These are phyloP conservation scores for Myrica gale DNA, from an alignment of 306 rosid genomes.

Conservation along the genomic window DNA sequence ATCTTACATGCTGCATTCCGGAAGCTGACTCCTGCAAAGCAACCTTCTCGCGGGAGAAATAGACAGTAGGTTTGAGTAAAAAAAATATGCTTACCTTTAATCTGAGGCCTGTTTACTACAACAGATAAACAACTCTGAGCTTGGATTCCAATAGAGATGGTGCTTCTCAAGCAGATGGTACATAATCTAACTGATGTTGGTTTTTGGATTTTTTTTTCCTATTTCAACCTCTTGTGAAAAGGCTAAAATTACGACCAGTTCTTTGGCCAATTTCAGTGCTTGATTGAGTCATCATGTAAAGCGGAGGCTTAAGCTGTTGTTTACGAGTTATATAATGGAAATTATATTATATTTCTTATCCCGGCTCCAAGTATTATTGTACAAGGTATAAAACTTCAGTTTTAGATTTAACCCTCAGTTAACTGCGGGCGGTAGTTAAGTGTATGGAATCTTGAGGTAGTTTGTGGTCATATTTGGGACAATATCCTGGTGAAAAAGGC, in stretches of 20 bases:
- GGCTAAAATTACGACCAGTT: background rate
- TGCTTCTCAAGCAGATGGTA: background rate
- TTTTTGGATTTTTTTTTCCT: background rate
- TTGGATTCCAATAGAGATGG: slow-evolving; percentile 20
- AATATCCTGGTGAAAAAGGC: background rate
- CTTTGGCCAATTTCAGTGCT: background rate
- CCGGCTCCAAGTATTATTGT: background rate
- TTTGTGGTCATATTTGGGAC: background rate
- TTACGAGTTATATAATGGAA: background rate
- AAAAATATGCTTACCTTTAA: background rate
- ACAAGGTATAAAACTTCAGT: background rate
- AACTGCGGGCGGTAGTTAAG: too few species aligned
- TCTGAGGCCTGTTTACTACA: slow-evolving; percentile 1
- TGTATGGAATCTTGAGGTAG: background rate
- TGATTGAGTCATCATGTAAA: background rate
- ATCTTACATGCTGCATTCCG: slow-evolving; percentile 82
- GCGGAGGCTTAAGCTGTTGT: background rate
- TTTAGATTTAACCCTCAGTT: background rate
- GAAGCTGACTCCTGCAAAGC: slow-evolving; percentile 67
- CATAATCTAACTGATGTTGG: background rate
- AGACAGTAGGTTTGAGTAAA: slow-evolving; percentile 26
- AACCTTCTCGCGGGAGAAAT: slow-evolving; percentile 40
- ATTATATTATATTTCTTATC: background rate
- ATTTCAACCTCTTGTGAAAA: background rate
- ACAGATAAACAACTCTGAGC: background rate